These are phyloP conservation scores for Collybia sordida DNA, from an alignment of 768 basidiomycete species.

Conservation along the genomic window DNA sequence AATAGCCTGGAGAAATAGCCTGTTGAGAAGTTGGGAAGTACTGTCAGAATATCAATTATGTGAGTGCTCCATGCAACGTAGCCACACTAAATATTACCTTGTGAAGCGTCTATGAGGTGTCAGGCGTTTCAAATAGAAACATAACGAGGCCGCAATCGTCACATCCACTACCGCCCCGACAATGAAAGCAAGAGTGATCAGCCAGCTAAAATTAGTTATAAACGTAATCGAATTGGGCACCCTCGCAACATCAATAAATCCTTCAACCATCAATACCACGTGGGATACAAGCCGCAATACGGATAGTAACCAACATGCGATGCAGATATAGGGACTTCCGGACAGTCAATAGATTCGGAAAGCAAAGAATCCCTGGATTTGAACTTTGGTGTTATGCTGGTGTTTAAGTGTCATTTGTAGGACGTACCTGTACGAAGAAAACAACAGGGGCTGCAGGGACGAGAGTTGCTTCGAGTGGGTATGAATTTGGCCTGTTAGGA, in stretches of 20 bases:
- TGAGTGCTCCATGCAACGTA: too few relatives aligned
- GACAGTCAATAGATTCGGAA: conserved; percentile 21
- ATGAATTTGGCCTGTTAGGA: conserved; percentile 14
- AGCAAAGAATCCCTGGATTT: conserved; percentile 18
- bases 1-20: conserved; percentile 20
- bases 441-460: conserved; percentile 19
- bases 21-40: conserved; percentile 15
- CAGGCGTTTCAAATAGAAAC: conserved; percentile 14
- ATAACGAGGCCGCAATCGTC: conserved; percentile 18
- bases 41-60: conserved; percentile 2
- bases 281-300: conserved; percentile 15
- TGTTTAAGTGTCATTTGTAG: neutral
- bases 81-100: conserved; percentile 1
- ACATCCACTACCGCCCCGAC: conserved; percentile 23
- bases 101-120: too few relatives aligned
- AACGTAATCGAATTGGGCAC: conserved; percentile 18
- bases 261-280: conserved; percentile 13
- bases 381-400: neutral
- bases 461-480: conserved; percentile 15
- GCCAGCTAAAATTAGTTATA: conserved; percentile 19
- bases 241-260: conserved; percentile 19
- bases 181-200: conserved; percentile 17
- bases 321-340: conserved; percentile 8
- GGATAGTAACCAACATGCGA: conserved; percentile 15
- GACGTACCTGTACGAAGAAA: conserved; percentile 15